Base-by-base conservation (phyloP, 2,329 filamentous ascomycete genomes). In the Fusarium guadeloupense region DNA sequence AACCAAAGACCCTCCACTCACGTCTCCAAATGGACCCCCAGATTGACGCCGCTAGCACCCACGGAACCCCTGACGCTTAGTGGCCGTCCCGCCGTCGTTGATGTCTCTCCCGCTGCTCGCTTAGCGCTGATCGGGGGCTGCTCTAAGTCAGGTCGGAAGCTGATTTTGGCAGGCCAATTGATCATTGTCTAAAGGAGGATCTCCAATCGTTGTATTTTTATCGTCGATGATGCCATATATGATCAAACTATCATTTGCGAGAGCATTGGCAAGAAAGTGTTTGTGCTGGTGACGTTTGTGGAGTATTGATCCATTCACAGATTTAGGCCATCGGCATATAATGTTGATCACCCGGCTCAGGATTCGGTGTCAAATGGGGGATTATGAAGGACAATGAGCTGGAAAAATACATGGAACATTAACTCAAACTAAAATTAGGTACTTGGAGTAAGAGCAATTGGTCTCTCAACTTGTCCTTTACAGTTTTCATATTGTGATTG, bases 41-140 rank as follows among this genome's bases (percentile, higher is more conserved):
- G 69, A 72, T 72, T 71, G 69, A 64, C 70, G 69, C 59, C 66
- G 55, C 58, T 64, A 67, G 67, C 63, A 69, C 63, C 53, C 28
- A 56, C 64, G 47, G 54, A 43, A 65, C 66, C 67, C 65, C 62
- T 69, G 64, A 57, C 50, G 42, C 50, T 57, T 65, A 69, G 65
- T 64, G 67, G 60, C 56, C 67, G 64, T 69, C 67, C 67, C 64
- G 67, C 54, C 49, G 54, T 62, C 54, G 7, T 63, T 47, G 62
- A 60, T 60, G 51, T 59, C 54, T 58, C 42, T 68, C 62, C 55
- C 62, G 64, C 56, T 59, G 53, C 55, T 69, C 67, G 67, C 67
- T 69, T 68, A 68, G 54, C 61, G 67, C 63, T 69, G 67, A 69
- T 69, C 67, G 65, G 35, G 65, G 35, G 47, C 67, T 63, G 53